Evolutionary conservation across 2,329 filamentous ascomycete genomes (phyloP).

Genomic region (Colletotrichum gigasporum): DNA sequence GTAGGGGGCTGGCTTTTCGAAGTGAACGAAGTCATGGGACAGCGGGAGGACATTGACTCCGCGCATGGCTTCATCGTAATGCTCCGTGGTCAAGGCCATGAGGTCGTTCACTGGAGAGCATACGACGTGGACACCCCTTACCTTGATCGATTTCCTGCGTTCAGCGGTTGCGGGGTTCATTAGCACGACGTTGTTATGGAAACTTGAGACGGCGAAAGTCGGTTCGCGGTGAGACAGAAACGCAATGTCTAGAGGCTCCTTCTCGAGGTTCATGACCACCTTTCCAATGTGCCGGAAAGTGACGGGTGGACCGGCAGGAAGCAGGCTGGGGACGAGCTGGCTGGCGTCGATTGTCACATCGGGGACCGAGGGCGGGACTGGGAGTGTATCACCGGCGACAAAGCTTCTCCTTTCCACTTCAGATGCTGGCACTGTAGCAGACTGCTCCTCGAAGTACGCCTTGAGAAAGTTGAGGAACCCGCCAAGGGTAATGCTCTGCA

Average conservation of each 20-base stretch:
- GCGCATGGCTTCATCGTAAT: background rate
- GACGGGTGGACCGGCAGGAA: background rate
- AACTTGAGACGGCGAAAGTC: constrained; percentile 21
- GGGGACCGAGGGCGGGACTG: background rate
- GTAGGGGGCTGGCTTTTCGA: constrained; percentile 10
- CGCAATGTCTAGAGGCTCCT: constrained; percentile 16
- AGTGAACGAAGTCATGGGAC: constrained; percentile 21
- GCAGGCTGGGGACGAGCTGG: background rate
- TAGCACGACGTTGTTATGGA: constrained; percentile 17
- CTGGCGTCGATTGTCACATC: background rate
- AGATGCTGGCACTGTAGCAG: background rate
- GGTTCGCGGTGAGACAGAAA: constrained; percentile 8
- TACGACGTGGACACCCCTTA: constrained; percentile 19
- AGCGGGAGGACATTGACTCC: background rate
- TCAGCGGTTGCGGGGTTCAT: constrained; percentile 10
- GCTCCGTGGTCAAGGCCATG: constrained; percentile 17
- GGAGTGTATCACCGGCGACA: background rate
- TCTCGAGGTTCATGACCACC: constrained; percentile 21
- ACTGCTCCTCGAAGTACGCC: constrained; percentile 11
- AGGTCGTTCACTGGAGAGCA: constrained; percentile 10
- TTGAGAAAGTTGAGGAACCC: constrained; percentile 2
- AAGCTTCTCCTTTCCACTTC: background rate
- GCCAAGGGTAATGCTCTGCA: background rate
- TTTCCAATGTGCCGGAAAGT: constrained; percentile 16
- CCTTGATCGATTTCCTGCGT: background rate